A percentile compares a stretch with the other conserved stretches of the same genome.
These are phyloP conservation scores for Debaryomyces hansenii DNA, from an alignment of 805 yeast species.

Conservation along the genomic window DNA sequence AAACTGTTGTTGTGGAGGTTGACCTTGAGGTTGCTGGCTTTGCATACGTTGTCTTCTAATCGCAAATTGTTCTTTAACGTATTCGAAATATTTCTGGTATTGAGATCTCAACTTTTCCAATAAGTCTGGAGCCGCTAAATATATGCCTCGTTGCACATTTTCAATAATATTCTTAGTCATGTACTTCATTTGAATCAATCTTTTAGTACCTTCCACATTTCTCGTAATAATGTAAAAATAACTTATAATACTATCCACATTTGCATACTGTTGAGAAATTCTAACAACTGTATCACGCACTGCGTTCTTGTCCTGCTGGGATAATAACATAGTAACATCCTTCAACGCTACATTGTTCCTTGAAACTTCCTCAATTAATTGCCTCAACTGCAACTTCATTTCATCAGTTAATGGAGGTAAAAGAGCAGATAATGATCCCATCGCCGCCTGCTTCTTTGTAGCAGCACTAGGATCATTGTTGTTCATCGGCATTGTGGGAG, in stretches of 20 bases:
- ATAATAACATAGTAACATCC: slow-evolving; percentile 60
- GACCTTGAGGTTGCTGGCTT: slow-evolving; percentile 31
- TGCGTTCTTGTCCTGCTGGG: slow-evolving; percentile 62
- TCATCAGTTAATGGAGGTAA: slow-evolving; percentile 52
- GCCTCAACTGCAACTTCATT: slow-evolving; percentile 60
- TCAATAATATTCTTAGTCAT: slow-evolving; percentile 79
- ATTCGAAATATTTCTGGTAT: slow-evolving; percentile 71
- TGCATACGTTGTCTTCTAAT: slow-evolving; percentile 36
- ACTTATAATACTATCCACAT: slow-evolving; percentile 75
- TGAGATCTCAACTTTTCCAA: slow-evolving; percentile 70
- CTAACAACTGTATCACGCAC: slow-evolving; percentile 56
- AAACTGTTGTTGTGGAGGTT: slow-evolving; percentile 11
- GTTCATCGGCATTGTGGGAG: slow-evolving; percentile 6
- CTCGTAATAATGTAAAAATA: slow-evolving; percentile 75
- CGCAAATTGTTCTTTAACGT: slow-evolving; percentile 63
- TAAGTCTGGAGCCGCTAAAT: slow-evolving; percentile 70
- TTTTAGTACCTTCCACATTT: slow-evolving; percentile 71
- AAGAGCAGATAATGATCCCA: slow-evolving; percentile 7
- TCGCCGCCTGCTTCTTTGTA: not conserved
- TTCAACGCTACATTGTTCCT: slow-evolving; percentile 64
- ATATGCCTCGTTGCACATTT: slow-evolving; percentile 61
- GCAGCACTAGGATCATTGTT: slow-evolving; percentile 8
- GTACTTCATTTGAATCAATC: slow-evolving; percentile 73
- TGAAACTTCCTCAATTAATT: slow-evolving; percentile 68
- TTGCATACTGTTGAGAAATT: slow-evolving; percentile 59